These are phyloP conservation scores for Nepenthes gracilis DNA, from an alignment of 148 eudicot species.

Conservation along the genomic window DNA sequence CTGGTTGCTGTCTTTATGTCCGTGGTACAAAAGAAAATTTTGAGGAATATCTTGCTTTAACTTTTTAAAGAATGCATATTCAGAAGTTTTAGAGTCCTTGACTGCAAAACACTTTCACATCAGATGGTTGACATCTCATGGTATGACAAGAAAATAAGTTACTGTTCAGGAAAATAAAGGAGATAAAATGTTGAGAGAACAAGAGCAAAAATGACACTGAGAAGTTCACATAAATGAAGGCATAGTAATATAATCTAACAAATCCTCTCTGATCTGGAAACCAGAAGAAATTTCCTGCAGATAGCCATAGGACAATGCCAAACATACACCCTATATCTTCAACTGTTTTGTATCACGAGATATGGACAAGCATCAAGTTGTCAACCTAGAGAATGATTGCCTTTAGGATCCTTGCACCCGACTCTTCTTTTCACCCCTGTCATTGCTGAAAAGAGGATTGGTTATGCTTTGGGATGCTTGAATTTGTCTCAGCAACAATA, in stretches of 20 bases:
- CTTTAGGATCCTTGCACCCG: conserved; percentile 22
- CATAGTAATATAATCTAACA: not conserved
- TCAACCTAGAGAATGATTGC: conserved; percentile 7
- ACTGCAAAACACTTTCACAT: conserved; percentile 18
- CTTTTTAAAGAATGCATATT: conserved; percentile 66
- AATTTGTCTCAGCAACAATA: too few relatives aligned
- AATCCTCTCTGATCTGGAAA: not conserved
- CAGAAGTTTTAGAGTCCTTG: conserved; percentile 61
- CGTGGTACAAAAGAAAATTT: conserved; percentile 8
- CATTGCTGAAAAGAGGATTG: conserved; percentile 15
- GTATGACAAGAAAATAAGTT: not conserved
- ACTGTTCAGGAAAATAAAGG: not conserved
- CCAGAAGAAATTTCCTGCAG: not conserved
- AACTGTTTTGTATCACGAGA: conserved; percentile 6
- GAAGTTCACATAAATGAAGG: too few relatives aligned
- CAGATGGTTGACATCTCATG: not conserved
- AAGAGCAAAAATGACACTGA: too few relatives aligned
- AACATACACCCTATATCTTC: conserved; percentile 21
- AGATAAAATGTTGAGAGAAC: not conserved
- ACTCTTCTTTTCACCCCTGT: conserved; percentile 35
- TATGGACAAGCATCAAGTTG: conserved; percentile 7
- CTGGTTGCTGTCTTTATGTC: conserved; percentile 12
- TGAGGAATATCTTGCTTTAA: conserved; percentile 33
- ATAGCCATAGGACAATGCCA: not conserved
- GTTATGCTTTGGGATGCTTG: too few relatives aligned